Percentiles rank a stretch among this genome's conserved stretches.
Conservation (phyloP, 2,329 filamentous ascomycete species). For the Basipetospora chlamydospora region DNA sequence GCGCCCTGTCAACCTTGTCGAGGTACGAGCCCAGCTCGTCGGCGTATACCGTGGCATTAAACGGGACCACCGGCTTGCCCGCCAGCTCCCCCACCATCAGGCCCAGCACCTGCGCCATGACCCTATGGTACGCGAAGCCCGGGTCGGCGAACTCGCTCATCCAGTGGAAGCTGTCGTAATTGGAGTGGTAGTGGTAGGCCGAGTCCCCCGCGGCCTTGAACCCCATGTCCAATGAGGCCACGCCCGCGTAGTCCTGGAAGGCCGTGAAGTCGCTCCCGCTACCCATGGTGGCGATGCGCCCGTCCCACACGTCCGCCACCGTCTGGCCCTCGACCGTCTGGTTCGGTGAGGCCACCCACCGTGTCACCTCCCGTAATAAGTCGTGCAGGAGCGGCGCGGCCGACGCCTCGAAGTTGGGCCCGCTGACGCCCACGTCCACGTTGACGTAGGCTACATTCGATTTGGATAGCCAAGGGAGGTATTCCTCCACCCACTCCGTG, state of each 20-base stretch:
- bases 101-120: constrained; percentile 51
- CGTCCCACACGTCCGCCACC: constrained; percentile 53
- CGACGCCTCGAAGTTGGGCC: constrained; percentile 45
- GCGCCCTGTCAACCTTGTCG: constrained; percentile 32
- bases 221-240: constrained; percentile 50
- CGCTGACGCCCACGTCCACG: constrained; percentile 60
- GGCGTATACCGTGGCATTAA: constrained; percentile 52
- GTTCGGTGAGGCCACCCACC: constrained; percentile 54
- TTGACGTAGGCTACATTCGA: constrained; percentile 74
- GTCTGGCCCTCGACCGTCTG: constrained; percentile 61
- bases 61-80: constrained; percentile 46
- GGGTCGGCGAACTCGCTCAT: constrained; percentile 70
- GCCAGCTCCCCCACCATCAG: constrained; percentile 46
- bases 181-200: constrained; percentile 75
- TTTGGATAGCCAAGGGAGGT: constrained; percentile 61
- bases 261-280: constrained; percentile 63
- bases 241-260: constrained; percentile 57
- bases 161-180: constrained; percentile 86
- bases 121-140: constrained; percentile 49
- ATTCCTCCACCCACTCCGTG: constrained; percentile 89
- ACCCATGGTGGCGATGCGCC: constrained; percentile 49
- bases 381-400: constrained; percentile 67
- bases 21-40: constrained; percentile 37
- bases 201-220: constrained; percentile 34
- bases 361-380: constrained; percentile 52